These are phyloP conservation scores for Phytophthora pisi DNA, from an alignment of 352 stramenopile genomes.

Conservation along the genomic window DNA sequence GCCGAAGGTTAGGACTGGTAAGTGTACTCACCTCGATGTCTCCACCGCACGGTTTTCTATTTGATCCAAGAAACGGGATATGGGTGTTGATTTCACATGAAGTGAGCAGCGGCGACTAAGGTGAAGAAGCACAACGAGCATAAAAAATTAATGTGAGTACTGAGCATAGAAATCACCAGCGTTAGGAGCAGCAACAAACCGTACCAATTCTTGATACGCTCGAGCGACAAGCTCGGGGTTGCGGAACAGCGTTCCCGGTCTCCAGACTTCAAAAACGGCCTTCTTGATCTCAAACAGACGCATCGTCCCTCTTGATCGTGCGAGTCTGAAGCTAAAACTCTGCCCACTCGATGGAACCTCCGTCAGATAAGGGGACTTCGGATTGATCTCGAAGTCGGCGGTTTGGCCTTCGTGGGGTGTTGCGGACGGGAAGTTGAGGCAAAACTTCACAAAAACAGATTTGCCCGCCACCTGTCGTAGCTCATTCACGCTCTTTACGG, in stretches of 20 bases:
- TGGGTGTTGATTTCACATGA: slow-evolving; percentile 53
- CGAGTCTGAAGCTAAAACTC: slow-evolving; percentile 53
- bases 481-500: slow-evolving; percentile 53
- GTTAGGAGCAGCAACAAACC: slow-evolving; percentile 1
- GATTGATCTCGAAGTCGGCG: slow-evolving; percentile 38
- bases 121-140: background rate
- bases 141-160: background rate
- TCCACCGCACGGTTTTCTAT: slow-evolving; percentile 66
- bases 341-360: slow-evolving; percentile 31
- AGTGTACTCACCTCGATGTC: slow-evolving; percentile 58
- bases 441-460: slow-evolving; percentile 78
- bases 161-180: background rate
- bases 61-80: slow-evolving; percentile 72
- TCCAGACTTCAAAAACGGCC: slow-evolving; percentile 78
- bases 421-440: slow-evolving; percentile 66
- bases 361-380: slow-evolving; percentile 34
- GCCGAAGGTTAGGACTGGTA: background rate
- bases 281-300: slow-evolving; percentile 88
- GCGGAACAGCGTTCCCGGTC: slow-evolving; percentile 58
- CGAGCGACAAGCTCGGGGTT: slow-evolving; percentile 72
- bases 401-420: slow-evolving; percentile 70
- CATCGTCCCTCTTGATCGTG: slow-evolving; percentile 66
- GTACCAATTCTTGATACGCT: slow-evolving; percentile 71
- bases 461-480: slow-evolving; percentile 46
- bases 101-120: slow-evolving; percentile 55